A percentile compares a stretch with the other conserved stretches of the same genome.
phyloP scores from a whole-genome alignment of 2,329 filamentous ascomycete species.

The Xylariaceae sp. region DNA sequence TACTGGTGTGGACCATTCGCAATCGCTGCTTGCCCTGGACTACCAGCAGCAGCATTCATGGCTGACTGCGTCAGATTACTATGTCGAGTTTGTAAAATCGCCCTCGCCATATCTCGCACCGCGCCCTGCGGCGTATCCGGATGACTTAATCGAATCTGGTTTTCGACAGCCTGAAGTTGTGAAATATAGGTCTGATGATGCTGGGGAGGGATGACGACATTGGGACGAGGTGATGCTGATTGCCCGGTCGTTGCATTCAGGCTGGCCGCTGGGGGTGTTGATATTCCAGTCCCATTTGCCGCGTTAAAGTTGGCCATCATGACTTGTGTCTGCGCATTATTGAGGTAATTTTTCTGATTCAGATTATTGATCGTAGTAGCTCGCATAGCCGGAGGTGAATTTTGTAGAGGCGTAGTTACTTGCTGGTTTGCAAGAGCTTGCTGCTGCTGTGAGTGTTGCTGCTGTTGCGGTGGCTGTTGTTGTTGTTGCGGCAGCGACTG shows the following conservation, averaged over 20 bases:
- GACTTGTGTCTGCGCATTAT: conserved; percentile 58
- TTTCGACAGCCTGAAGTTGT: conserved; percentile 59
- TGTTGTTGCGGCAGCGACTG: conserved; percentile 28
- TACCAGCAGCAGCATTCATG: conserved; percentile 62
- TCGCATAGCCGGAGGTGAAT: conserved; percentile 52
- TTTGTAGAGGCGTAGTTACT: conserved; percentile 42
- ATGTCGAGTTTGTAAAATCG: conserved; percentile 55
- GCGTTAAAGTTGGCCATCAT: conserved; percentile 58
- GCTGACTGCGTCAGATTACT: conserved; percentile 51
- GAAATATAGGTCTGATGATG: conserved; percentile 54
- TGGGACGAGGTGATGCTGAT: conserved; percentile 52
- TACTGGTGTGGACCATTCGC: conserved; percentile 64
- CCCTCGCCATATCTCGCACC: conserved; percentile 57
- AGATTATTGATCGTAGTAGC: conserved; percentile 50
- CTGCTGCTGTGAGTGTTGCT: conserved; percentile 27
- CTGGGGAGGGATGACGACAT: conserved; percentile 48
- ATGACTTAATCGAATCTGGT: conserved; percentile 57
- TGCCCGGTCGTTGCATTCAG: conserved; percentile 55
- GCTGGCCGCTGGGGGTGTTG: conserved; percentile 51
- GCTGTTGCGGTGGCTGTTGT: conserved; percentile 38
- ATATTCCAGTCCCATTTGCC: conserved; percentile 50
- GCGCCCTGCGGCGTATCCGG: conserved; percentile 57
- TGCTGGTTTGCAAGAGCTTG: conserved; percentile 47
- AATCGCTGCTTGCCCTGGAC: conserved; percentile 53
- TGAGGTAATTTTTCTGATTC: conserved; percentile 59